Conservation (phyloP, 441 rosid genomes). For the Gossypium trilobum region DNA sequence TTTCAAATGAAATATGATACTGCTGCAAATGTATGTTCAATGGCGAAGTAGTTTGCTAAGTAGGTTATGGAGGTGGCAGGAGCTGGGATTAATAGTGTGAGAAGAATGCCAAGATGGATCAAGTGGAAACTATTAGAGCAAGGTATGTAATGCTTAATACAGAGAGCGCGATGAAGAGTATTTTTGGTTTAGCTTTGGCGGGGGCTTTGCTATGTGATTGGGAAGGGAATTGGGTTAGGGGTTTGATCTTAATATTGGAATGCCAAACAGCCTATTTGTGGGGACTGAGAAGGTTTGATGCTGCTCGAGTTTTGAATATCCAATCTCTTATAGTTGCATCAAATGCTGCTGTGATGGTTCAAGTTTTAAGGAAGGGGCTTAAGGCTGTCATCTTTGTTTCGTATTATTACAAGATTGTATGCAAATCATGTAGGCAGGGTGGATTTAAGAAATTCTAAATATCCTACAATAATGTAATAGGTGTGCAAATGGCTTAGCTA, state of each 20-base stretch:
- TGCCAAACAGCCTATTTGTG: not conserved
- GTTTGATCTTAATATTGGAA: not conserved
- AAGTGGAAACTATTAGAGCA: not conserved
- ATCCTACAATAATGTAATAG: not conserved
- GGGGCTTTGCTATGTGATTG: not conserved
- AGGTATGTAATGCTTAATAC: not conserved
- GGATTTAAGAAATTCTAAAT: not conserved
- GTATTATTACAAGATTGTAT: not conserved
- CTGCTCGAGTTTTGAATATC: not conserved
- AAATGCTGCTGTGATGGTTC: not conserved
- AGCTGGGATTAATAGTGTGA: not conserved
- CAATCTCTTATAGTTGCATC: not conserved
- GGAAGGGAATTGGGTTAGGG: not conserved
- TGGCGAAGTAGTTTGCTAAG: not conserved
- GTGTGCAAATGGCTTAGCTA: not conserved
- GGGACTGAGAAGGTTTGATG: not conserved
- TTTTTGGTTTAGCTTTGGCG: not conserved
- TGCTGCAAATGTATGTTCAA: not conserved
- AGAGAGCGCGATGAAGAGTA: not conserved
- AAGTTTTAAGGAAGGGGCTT: not conserved
- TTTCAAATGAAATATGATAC: not conserved
- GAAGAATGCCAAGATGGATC: not conserved
- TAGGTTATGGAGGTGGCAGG: not conserved
- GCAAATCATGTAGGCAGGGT: not conserved
- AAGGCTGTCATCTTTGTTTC: not conserved